Conservation (phyloP, 78 protist species). For the Diacronema lutheri region DNA sequence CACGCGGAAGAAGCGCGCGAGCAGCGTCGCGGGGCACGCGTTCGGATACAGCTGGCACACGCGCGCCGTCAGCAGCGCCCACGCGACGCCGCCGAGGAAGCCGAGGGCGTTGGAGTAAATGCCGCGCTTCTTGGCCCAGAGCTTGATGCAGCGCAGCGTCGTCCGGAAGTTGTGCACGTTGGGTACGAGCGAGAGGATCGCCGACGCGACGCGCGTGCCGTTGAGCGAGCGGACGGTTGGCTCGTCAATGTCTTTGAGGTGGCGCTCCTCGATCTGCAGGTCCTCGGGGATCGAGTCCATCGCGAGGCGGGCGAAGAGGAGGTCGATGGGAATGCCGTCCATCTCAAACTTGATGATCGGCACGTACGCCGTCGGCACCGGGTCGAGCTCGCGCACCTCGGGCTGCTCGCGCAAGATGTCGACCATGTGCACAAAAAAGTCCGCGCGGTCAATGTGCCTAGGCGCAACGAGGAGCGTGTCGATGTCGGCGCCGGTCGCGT, state of each 20-base stretch:
- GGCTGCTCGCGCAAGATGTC: conserved; percentile 50
- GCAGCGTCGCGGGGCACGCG: conserved; percentile 70
- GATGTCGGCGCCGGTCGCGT: conserved; percentile 87
- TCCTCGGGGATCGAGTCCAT: conserved; percentile 59
- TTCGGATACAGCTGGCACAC: conserved; percentile 93
- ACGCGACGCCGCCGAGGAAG: conserved; percentile 92
- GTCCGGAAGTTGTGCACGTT: conserved; percentile 70
- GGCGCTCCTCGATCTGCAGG: conserved; percentile 61
- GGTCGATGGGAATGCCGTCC: conserved; percentile 81
- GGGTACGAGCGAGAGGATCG: conserved; percentile 85
- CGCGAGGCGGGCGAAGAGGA: conserved; percentile 78
- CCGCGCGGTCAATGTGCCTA: conserved; percentile 55
- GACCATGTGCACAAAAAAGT: conserved; percentile 68
- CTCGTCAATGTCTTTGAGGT: conserved; percentile 66
- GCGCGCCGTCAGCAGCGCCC: conserved; percentile 91
- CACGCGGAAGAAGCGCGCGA: conserved; percentile 84
- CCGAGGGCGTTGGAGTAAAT: conserved; percentile 77
- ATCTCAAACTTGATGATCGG: conserved; percentile 90
- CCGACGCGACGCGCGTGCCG: conserved; percentile 89
- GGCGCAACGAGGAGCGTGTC: conserved; percentile 93
- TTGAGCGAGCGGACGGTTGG: neutral
- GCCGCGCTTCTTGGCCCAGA: conserved; percentile 93
- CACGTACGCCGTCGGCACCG: conserved; percentile 85
- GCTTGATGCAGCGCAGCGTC: conserved; percentile 82
- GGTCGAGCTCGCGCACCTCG: conserved; percentile 58